Base-by-base conservation (phyloP, 2,329 filamentous ascomycete genomes). In the Colletotrichum abscissum region DNA sequence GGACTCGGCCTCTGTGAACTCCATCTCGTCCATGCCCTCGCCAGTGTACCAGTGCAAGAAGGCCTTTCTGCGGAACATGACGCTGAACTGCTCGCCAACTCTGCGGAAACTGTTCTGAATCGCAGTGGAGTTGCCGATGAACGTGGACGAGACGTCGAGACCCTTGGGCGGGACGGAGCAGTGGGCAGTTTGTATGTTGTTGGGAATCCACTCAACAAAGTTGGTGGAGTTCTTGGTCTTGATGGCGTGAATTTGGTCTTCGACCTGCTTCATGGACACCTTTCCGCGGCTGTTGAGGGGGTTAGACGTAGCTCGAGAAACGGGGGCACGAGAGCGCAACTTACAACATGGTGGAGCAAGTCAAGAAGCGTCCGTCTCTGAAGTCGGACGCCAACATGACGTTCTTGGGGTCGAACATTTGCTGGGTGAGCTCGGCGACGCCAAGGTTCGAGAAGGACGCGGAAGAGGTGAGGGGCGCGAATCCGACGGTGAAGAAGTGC, bases 1-100 rank as follows among this genome's bases (percentile, higher is more conserved):
- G 88, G 94, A 97, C 92, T 99, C 97, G 80, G 97, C 97, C 91
- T 99, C 97, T 83, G 97, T 98, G 90, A 99, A 99, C 90, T 99
- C 97, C 97, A 98, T 98, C 93, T 98, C 97, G 88, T 99, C 97
- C 97, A 99, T 99, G 88, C 97, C 97, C 91, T 99, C 97, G 83
- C 95, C 95, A 91, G 97, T 99, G 89, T 98, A 99, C 97, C 97
- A 99, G 90, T 98, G 97, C 92, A 99, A 94, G 94, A 99, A 99
- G 92, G 97, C 97, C 94, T 98, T 99, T 88, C 97, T 95, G 89
- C 97, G 92, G 93, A 98, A 99, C 97, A 99, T 99, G 85, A 95
- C 95, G 87, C 93, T 95, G 92, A 99, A 99, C 89, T 98, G 97
- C 86, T 98, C 96, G 83, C 97, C 97, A 80, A 99, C 90, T 91